A percentile compares a stretch with the other conserved stretches of the same genome.
These are phyloP conservation scores for Blechomonas ayalai DNA, from an alignment of 208 protist genomes.

Conservation along the genomic window DNA sequence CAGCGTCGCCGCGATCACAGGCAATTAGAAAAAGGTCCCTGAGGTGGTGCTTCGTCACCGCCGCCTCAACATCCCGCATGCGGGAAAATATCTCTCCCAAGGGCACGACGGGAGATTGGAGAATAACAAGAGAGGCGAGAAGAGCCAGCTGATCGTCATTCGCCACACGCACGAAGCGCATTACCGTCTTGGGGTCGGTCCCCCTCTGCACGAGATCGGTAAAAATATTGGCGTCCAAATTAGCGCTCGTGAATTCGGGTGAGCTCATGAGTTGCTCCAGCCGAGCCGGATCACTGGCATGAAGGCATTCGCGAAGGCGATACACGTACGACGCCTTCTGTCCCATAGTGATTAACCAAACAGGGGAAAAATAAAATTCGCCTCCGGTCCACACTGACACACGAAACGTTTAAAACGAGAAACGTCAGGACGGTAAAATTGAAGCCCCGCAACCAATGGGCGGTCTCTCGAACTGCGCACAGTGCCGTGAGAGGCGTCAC, in stretches of 20 bases:
- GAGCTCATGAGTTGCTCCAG: slow-evolving; percentile 28
- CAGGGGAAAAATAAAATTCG: slow-evolving; percentile 6
- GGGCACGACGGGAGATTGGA: slow-evolving; percentile 44
- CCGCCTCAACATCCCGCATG: slow-evolving; percentile 36
- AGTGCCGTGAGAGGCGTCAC: too few relatives aligned
- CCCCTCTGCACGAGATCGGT: slow-evolving; percentile 46
- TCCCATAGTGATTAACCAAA: slow-evolving; percentile 31
- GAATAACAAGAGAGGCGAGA: slow-evolving; percentile 42
- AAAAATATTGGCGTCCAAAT: slow-evolving; percentile 41
- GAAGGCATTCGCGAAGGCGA: slow-evolving; percentile 44
- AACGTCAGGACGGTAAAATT: too few relatives aligned
- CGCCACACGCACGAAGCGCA: slow-evolving; percentile 38
- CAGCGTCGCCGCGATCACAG: slow-evolving; percentile 54
- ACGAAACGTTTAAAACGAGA: too few relatives aligned
- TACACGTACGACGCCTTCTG: slow-evolving; percentile 37
- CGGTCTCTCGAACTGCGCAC: too few relatives aligned
- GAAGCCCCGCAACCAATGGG: too few relatives aligned
- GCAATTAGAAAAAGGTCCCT: slow-evolving; percentile 56
- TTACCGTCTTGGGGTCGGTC: slow-evolving; percentile 39
- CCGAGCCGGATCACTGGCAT: slow-evolving; percentile 35
- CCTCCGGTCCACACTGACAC: too few relatives aligned
- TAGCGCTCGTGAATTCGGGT: slow-evolving; percentile 25
- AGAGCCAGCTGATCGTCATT: slow-evolving; percentile 66
- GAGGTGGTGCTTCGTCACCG: slow-evolving; percentile 49
- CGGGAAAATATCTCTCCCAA: slow-evolving; percentile 36